Conservation (phyloP, 2,329 filamentous ascomycete species). For the Pseudogymnoascus sp. region DNA sequence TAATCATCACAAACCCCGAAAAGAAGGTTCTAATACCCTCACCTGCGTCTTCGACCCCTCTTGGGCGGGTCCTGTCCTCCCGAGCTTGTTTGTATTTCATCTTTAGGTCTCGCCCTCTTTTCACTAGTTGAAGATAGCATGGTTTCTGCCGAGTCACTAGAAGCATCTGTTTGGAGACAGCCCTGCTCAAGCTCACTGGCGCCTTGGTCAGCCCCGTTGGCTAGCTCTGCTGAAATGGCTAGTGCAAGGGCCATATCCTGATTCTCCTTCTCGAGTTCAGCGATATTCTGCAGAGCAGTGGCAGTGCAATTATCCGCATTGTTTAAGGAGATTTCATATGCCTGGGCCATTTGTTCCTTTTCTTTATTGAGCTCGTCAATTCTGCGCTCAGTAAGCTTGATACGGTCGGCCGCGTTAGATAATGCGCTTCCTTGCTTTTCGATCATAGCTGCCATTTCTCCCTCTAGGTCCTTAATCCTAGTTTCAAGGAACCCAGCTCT, state of each 20-base stretch:
- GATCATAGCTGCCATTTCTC: not conserved
- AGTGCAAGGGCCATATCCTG: not conserved
- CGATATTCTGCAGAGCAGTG: not conserved
- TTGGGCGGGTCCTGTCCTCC: not conserved
- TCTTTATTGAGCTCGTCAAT: not conserved
- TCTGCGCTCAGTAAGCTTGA: not conserved
- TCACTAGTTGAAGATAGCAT: not conserved
- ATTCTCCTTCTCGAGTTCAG: not conserved
- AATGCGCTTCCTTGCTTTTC: not conserved
- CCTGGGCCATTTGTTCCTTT: not conserved
- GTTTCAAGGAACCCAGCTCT: not conserved
- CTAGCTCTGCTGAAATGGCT: not conserved
- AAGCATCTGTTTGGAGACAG: not conserved
- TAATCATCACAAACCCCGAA: too few relatives aligned
- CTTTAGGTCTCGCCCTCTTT: not conserved
- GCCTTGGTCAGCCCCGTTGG: not conserved
- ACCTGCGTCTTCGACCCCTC: not conserved
- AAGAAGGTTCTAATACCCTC: not conserved
- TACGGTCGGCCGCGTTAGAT: not conserved
- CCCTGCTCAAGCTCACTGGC: not conserved
- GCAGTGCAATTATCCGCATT: not conserved
- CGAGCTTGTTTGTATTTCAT: not conserved
- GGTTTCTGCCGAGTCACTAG: not conserved
- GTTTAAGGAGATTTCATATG: not conserved
- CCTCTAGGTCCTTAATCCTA: not conserved